phyloP scores from a whole-genome alignment of 257 asterid species.

The Anisodus tanguticus region DNA sequence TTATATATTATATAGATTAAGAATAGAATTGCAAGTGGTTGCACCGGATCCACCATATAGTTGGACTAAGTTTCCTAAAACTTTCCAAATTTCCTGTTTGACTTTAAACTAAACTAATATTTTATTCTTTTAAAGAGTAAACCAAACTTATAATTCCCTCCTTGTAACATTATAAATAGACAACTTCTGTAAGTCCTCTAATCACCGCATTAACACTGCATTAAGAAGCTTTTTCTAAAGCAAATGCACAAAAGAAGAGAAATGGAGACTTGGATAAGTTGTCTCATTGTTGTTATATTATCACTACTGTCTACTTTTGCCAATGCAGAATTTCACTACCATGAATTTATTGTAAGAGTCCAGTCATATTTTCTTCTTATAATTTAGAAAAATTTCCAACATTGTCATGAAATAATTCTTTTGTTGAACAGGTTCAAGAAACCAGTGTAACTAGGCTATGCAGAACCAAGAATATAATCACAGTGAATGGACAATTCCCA shows the following conservation, averaged over 20 bases:
- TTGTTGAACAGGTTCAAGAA: constrained; percentile 53
- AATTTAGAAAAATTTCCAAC: background rate
- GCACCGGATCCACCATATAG: constrained; percentile 51
- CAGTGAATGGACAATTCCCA: constrained; percentile 75
- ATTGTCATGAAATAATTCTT: background rate
- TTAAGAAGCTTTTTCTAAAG: constrained; percentile 11
- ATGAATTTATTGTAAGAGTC: constrained; percentile 50
- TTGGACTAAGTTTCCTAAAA: constrained; percentile 45
- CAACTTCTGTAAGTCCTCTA: background rate
- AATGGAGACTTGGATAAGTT: constrained; percentile 36
- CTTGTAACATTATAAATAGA: constrained; percentile 44
- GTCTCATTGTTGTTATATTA: constrained; percentile 35
- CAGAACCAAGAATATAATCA: constrained; percentile 52
- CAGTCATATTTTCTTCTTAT: background rate
- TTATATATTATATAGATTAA: background rate
- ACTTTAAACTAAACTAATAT: constrained; percentile 29
- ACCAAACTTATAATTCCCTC: constrained; percentile 4
- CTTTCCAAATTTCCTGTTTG: constrained; percentile 34
- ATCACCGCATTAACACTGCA: constrained; percentile 29
- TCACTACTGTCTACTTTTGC: constrained; percentile 37
- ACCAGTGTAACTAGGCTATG: constrained; percentile 57
- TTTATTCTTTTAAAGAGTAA: background rate
- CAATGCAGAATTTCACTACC: constrained; percentile 56
- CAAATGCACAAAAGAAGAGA: constrained; percentile 29
- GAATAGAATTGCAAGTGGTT: constrained; percentile 43